Evolutionary conservation across 2,329 filamentous ascomycete species (phyloP), one percentile per base, ranked within the genome.

Genomic region (Penicillium sp.): DNA sequence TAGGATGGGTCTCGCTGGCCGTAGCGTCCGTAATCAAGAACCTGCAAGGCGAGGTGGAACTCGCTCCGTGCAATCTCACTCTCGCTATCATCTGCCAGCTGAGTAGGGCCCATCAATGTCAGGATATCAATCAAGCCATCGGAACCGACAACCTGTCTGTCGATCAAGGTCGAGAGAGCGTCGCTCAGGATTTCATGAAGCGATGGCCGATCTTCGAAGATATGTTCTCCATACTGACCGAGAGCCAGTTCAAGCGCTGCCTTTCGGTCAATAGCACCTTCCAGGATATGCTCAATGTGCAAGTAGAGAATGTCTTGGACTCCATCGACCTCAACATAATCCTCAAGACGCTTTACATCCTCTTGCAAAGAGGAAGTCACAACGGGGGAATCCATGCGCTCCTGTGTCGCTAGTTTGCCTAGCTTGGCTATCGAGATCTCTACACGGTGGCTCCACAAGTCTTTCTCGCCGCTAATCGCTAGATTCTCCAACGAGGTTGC

Each of bases 401-500:
- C 77, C 56, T 74, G 80, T 40, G 86, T 84, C 17, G 90, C 90
- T 63, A 97, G 76, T 54, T 86, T 81, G 17, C 88, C 85, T 47
- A 99, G 82, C 75, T 97, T 97, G 37, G 90, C 89, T 40, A 99
- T 81, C 59, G 91, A 96, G 27, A 97, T 80, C 75, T 97, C 89
- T 35, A 96, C 90, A 74, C 95, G 94, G 78, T 96, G 95, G 76
- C 86, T 91, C 93, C 93, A 97, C 4, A 94, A 77, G 66, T 93
- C 89, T 52, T 86, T 84, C 73, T 97, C 93, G 54, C 86, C 85
- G 50, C 82, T 81, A 21, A 88, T 78, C 0, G 90, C 92, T 21
- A 93, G 81, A 8, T 85, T 79, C 43, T 89, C 79, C 47, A 99
- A 81, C 0, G 87, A 89, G 42, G 85, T 78, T 6, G 89, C 87